phyloP scores from a whole-genome alignment of 352 stramenopile genomes.

The Globisporangium cederbergense region DNA sequence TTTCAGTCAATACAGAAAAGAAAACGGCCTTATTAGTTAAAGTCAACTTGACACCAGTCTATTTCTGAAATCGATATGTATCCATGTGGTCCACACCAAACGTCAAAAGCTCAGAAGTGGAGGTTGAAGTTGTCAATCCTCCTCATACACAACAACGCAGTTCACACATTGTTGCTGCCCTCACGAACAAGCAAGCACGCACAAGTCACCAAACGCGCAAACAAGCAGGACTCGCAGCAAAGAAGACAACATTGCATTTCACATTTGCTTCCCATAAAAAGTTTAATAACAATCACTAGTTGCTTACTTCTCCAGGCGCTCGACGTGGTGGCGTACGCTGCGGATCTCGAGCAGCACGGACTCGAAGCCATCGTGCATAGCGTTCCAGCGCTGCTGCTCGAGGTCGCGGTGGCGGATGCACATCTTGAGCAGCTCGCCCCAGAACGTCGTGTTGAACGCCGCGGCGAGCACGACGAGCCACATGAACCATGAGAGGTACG shows the following conservation, averaged over 20 bases:
- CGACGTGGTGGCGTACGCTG: slow-evolving; percentile 48
- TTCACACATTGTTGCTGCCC: no score
- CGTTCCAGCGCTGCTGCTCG: slow-evolving; percentile 32
- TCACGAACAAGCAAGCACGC: neutral
- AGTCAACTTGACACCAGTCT: no score
- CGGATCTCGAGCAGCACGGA: slow-evolving; percentile 62
- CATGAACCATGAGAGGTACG: slow-evolving; percentile 40
- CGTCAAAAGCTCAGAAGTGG: no score
- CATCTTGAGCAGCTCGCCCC: slow-evolving; percentile 42
- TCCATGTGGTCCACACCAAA: no score
- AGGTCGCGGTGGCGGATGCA: slow-evolving; percentile 23
- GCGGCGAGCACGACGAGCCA: slow-evolving; percentile 32
- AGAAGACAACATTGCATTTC: neutral
- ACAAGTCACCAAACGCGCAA: neutral
- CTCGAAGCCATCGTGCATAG: slow-evolving; percentile 50
- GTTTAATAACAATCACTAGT: neutral
- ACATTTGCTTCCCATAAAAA: neutral
- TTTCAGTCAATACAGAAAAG: no score
- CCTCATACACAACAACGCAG: no score
- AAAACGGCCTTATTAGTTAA: no score
- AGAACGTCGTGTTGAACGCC: slow-evolving; percentile 32
- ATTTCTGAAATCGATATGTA: no score
- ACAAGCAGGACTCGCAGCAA: neutral
- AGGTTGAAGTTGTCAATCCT: no score
- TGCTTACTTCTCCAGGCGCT: slow-evolving; percentile 34